Conservation (phyloP, 148 eudicot genomes). For the Rhododendron vialii region DNA sequence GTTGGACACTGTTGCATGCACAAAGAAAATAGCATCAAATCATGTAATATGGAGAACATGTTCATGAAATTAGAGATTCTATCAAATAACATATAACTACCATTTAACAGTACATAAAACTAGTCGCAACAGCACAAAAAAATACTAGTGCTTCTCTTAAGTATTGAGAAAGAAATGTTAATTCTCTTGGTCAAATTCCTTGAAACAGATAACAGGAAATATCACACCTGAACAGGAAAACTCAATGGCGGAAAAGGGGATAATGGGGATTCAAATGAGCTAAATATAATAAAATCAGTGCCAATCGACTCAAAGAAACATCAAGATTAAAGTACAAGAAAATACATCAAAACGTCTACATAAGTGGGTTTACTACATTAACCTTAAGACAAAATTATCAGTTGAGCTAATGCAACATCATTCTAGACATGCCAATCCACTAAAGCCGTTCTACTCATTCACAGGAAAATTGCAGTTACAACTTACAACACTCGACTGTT, state of each 20-base stretch:
- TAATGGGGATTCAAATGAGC: neutral
- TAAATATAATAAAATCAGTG: neutral
- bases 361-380: neutral
- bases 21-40: neutral
- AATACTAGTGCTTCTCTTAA: neutral
- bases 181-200: neutral
- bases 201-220: neutral
- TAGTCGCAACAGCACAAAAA: neutral
- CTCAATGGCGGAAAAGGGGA: neutral
- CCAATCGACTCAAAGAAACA: neutral
- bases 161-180: neutral
- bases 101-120: neutral
- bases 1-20: neutral
- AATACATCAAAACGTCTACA: neutral
- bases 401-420: neutral
- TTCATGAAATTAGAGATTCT: neutral
- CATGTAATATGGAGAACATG: neutral
- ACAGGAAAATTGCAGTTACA: slow-evolving; percentile 17
- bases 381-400: too few species aligned
- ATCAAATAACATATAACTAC: neutral
- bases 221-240: neutral
- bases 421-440: neutral
- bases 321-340: neutral
- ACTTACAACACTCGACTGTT: slow-evolving; percentile 18
- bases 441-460: neutral